Conservation (phyloP, 495 filamentous ascomycete genomes). For the Penicillium ochrochloron region DNA sequence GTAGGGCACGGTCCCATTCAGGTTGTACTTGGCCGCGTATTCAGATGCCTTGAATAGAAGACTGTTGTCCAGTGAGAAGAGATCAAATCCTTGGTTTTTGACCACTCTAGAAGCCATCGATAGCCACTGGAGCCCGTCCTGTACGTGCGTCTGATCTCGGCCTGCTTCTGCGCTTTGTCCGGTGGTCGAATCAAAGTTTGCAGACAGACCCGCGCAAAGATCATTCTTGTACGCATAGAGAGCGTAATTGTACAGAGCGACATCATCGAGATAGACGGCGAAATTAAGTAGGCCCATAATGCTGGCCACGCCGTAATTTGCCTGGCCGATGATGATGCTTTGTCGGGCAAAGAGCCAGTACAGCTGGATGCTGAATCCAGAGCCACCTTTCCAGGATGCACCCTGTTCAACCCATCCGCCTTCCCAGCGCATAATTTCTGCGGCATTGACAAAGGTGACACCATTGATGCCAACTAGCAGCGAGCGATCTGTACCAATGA, state of each 20-base stretch:
- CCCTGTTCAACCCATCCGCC: constrained; percentile 42
- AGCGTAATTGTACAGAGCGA: constrained; percentile 41
- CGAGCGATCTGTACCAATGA: constrained; percentile 37
- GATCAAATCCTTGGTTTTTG: constrained; percentile 39
- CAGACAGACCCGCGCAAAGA: constrained; percentile 34
- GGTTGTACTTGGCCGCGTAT: constrained; percentile 42
- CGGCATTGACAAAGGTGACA: constrained; percentile 40
- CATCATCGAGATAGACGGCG: constrained; percentile 45
- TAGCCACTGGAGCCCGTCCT: constrained; percentile 28
- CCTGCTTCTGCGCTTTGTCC: constrained; percentile 31
- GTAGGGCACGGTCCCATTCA: constrained; percentile 38
- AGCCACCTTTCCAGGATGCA: constrained; percentile 35
- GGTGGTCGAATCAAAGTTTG: constrained; percentile 26
- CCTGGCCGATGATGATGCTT: constrained; percentile 39
- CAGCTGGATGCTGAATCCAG: constrained; percentile 42
- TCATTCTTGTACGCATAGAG: constrained; percentile 35
- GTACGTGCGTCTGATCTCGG: constrained; percentile 20
- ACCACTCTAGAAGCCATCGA: constrained; percentile 30
- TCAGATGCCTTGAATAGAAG: constrained; percentile 39
- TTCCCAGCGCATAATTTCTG: constrained; percentile 47
- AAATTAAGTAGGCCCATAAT: constrained; percentile 43
- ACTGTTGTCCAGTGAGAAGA: constrained; percentile 35
- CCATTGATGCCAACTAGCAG: constrained; percentile 41
- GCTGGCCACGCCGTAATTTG: constrained; percentile 17
- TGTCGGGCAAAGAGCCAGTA: constrained; percentile 46